phyloP scores from a whole-genome alignment of 2,329 filamentous ascomycete species.

The Berkeleyomyces basicola region DNA sequence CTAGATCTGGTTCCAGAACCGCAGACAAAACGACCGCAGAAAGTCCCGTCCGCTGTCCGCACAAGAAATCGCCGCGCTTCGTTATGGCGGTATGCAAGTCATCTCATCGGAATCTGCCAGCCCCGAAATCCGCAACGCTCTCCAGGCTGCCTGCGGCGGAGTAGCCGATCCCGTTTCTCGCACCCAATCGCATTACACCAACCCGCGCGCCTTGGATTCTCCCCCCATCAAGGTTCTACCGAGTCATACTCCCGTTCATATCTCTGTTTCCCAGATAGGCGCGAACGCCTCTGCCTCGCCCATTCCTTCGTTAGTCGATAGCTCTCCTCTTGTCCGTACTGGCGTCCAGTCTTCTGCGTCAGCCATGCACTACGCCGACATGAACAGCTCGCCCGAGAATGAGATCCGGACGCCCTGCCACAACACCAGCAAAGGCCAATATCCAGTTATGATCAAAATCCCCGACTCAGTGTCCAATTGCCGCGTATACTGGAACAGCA shows the following conservation, averaged over 20 bases:
- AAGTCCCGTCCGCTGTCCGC: constrained; percentile 71
- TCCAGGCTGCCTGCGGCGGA: constrained; percentile 16
- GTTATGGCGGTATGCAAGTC: constrained; percentile 37
- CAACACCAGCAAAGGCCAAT: not conserved
- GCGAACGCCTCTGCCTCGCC: constrained; percentile 1
- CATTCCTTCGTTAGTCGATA: constrained; percentile 11
- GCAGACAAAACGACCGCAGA: constrained; percentile 78
- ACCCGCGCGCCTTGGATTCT: not conserved
- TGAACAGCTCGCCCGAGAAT: constrained; percentile 12
- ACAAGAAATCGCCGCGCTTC: constrained; percentile 52
- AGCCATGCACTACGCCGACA: not conserved
- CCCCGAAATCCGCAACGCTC: constrained; percentile 16
- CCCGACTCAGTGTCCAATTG: constrained; percentile 35
- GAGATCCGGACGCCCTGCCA: constrained; percentile 12
- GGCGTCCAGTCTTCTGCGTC: not conserved
- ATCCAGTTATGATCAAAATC: constrained; percentile 16
- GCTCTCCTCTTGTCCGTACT: constrained; percentile 7
- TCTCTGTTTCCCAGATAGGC: constrained; percentile 1
- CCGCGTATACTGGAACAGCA: constrained; percentile 29
- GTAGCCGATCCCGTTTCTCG: constrained; percentile 18
- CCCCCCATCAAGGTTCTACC: constrained; percentile 4
- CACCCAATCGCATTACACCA: constrained; percentile 15
- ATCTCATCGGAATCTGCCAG: constrained; percentile 27
- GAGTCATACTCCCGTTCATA: constrained; percentile 19
- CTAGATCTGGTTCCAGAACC: constrained; percentile 98